These are phyloP conservation scores for Diplodia intermedia DNA, from an alignment of 2,329 filamentous ascomycete genomes.

Conservation along the genomic window DNA sequence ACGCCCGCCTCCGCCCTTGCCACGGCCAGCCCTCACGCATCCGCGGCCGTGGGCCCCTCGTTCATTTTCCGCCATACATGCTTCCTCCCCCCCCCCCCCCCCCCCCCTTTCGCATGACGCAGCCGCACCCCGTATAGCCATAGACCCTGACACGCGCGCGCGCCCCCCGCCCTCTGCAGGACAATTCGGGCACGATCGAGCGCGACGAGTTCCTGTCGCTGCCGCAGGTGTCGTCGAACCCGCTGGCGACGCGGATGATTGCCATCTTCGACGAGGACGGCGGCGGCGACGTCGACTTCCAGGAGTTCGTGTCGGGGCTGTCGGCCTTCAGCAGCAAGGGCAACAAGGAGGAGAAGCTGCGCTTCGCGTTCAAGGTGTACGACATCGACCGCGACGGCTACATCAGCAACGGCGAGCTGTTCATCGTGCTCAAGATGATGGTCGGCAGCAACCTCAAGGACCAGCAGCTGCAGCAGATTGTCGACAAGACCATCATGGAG, in stretches of 20 bases:
- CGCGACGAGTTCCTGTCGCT: slow-evolving; percentile 97
- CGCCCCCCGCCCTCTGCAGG: slow-evolving; percentile 60
- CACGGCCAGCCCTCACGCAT: not conserved
- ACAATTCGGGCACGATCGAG: slow-evolving; percentile 97
- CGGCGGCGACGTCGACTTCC: slow-evolving; percentile 96
- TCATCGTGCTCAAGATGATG: slow-evolving; percentile 99
- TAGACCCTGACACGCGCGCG: not conserved
- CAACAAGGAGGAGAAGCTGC: slow-evolving; percentile 98
- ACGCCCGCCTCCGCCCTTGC: slow-evolving; percentile 39
- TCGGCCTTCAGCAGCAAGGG: slow-evolving; percentile 97
- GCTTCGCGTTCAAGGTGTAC: slow-evolving; percentile 99
- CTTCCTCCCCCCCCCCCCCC: too few relatives aligned
- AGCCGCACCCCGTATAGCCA: not conserved
- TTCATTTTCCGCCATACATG: not conserved
- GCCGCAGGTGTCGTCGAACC: slow-evolving; percentile 97
- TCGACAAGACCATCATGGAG: slow-evolving; percentile 99
- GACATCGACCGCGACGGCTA: slow-evolving; percentile 98
- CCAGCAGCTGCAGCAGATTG: slow-evolving; percentile 98
- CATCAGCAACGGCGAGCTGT: slow-evolving; percentile 98
- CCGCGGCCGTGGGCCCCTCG: slow-evolving; percentile 1
- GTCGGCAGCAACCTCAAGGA: slow-evolving; percentile 99
- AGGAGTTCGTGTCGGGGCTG: slow-evolving; percentile 95
- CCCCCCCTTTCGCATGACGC: not conserved
- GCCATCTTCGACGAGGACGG: slow-evolving; percentile 99
- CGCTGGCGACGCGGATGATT: slow-evolving; percentile 97